Base-by-base conservation (phyloP, 225 moss, liverwort and hornwort genomes). In the Climacium dendroides region DNA sequence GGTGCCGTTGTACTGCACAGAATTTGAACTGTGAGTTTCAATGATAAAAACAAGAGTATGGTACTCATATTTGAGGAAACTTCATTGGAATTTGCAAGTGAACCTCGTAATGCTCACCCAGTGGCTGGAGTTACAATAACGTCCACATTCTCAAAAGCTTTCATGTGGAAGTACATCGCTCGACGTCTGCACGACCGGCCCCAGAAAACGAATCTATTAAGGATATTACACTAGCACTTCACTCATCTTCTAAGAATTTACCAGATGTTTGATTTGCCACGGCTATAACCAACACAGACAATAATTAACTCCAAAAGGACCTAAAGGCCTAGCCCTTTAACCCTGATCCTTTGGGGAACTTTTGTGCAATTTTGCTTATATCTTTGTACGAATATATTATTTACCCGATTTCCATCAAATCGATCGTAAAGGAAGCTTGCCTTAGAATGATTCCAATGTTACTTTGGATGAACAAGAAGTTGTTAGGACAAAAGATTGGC, bases 91-190 rank as follows among this genome's bases (percentile, higher is more conserved):
- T 67, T 29, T 23, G 39, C 52, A 69, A 60, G 52, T 29, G 32
- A 34, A 67, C 41, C 14, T 63, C 58, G 59, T 35, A 63, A 75
- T 83, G 80, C 98, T 91, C 87, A 98, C 97, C 91, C 92, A 85
- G 98, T 99, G 59, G 97, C 94, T 62, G 98, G 98, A 85, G 94
- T 94, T 53, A 95, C 97, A 85, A 99, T 92, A 76, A 97, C 80
- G 83, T 97, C 98, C 85, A 97, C 98, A 73, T 75, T 84, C 88
- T 97, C 90, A 70, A 97, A 99, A 59, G 95, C 98, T 88, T 95
- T 88, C 94, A 95, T 95, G 88, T 92, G 85, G 83, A 91, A 97
- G 81, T 91, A 94, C 98, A 97, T 96, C 53, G 93, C 90, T 81
- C 98, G 91, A 79, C 98, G 93, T 90, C 97, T 97, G 95, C 92